Evolutionary conservation across 306 rosid species (phyloP), one percentile per base, ranked within the genome.

Genomic region (Quillaja saponaria): DNA sequence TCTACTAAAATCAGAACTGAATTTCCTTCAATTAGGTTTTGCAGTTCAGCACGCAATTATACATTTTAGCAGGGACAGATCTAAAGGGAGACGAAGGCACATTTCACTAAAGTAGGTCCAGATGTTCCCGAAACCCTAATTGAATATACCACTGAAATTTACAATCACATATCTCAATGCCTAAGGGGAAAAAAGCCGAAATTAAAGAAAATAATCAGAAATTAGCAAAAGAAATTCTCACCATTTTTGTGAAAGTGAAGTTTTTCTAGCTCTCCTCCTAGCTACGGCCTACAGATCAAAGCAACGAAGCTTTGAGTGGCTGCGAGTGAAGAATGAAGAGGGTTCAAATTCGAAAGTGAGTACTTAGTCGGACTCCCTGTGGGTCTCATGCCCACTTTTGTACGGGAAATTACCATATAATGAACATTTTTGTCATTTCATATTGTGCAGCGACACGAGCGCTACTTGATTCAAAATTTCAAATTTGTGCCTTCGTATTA

Each of bases 71-170:
- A 34, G 15, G 19, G 19, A 37, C 14, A 50, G 18, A 54, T 49
- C 49, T 15, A 47, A n/a, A 50, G 11, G 28, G 28, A 14, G 28
- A 37, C 45, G 35, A 13, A 58, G 25, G 20, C 67, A 35, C 35
- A 51, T 18, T 46, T 15, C 13, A 44, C 2, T 51, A 7, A 34
- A 20, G 68, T 47, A 17, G 55, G 47, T 16, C 14, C 33, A 28
- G 41, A 12, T 63, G 40, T 58, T 39, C 34, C 19, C 40, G 56
- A 69, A 83, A 78, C 76, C 95, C 83, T 81, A 83, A 62, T 33
- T 10, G 63, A 25, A n/a, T 34, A 21, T 49, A n/a, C n/a, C n/a
- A 17, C 14, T 56, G 16, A 45, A 49, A 49, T 1, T 15, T 8
- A 68, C 57, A 11, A 47, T 45, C 13, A 9, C 7, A n/a, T 9